Conservation (phyloP, 2,329 filamentous ascomycete species). For the Tolypocladium endophyticum region DNA sequence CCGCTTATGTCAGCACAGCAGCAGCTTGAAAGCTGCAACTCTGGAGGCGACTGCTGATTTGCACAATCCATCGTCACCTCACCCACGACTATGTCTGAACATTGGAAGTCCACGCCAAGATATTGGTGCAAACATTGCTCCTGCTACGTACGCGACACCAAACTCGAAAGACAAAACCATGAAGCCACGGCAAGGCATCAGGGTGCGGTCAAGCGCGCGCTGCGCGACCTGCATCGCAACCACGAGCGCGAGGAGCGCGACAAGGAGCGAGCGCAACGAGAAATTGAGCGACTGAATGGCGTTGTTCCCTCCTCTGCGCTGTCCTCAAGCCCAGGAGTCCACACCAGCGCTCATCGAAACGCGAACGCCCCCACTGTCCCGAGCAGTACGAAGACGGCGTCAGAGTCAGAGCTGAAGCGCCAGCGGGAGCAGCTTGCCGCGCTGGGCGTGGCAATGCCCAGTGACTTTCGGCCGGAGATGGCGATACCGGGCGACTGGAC, state of each 20-base stretch:
- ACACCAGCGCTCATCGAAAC: background rate
- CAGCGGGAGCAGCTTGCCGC: slow-evolving; percentile 83
- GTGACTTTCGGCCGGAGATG: slow-evolving; percentile 67
- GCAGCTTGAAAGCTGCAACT: background rate
- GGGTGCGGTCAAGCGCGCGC: slow-evolving; percentile 73
- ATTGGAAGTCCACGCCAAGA: slow-evolving; percentile 96
- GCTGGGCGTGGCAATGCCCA: slow-evolving; percentile 76
- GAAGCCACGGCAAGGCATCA: slow-evolving; percentile 81
- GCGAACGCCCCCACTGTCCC: background rate
- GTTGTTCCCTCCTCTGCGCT: slow-evolving; percentile 39
- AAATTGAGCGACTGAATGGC: slow-evolving; percentile 78
- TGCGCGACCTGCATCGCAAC: slow-evolving; percentile 77
- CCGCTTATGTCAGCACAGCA: background rate
- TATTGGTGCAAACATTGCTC: slow-evolving; percentile 99
- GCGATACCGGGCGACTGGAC: slow-evolving; percentile 88
- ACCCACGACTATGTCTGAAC: slow-evolving; percentile 60
- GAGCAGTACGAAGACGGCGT: background rate
- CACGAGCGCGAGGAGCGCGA: slow-evolving; percentile 75
- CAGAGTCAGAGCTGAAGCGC: slow-evolving; percentile 58
- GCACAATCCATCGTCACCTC: background rate
- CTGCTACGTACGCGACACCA: slow-evolving; percentile 82
- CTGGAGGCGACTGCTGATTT: background rate
- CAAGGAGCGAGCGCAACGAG: slow-evolving; percentile 69
- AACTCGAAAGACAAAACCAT: slow-evolving; percentile 80
- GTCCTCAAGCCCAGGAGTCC: slow-evolving; percentile 16